Percentiles rank a stretch among this genome's conserved stretches.
Evolutionary conservation across 2,329 filamentous ascomycete species (phyloP).

Genomic region (Diaporthe sp.): DNA sequence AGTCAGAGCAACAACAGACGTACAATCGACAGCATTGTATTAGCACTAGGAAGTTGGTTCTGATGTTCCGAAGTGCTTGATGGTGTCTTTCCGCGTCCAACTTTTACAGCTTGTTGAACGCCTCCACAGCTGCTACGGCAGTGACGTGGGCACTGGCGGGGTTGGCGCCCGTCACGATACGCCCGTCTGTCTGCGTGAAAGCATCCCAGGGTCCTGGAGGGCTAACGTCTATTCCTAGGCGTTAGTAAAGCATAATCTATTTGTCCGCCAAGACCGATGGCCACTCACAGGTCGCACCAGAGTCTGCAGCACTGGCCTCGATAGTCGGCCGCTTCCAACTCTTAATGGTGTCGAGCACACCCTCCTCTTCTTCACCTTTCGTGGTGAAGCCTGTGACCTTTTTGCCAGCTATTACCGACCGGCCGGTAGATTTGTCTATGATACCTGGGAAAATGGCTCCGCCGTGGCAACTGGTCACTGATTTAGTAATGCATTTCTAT

Average conservation of each 20-base stretch:
- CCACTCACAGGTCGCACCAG: constrained; percentile 1
- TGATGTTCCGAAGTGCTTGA: no score
- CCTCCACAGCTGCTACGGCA: constrained; percentile 8
- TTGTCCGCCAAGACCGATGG: not conserved
- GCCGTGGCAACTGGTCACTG: not conserved
- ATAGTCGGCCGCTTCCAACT: constrained; percentile 1
- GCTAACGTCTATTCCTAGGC: not conserved
- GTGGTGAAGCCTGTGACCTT: not conserved
- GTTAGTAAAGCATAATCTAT: not conserved
- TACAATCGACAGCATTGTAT: no score
- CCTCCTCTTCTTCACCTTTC: not conserved
- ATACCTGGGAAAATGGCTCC: constrained; percentile 1
- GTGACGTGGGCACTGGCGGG: not conserved
- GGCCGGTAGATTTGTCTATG: not conserved
- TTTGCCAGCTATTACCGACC: not conserved
- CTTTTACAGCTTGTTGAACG: not conserved
- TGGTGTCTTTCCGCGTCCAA: not conserved
- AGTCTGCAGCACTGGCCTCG: not conserved
- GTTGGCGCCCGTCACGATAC: constrained; percentile 11
- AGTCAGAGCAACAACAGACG: no score
- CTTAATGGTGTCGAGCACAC: constrained; percentile 2
- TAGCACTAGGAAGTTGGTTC: no score
- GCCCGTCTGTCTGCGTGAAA: not conserved
- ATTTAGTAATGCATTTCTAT: not conserved
- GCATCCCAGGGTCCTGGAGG: constrained; percentile 6